Evolutionary conservation across 176 grass and related monocot genomes (phyloP).

Genomic region (Eragrostis nindensis): DNA sequence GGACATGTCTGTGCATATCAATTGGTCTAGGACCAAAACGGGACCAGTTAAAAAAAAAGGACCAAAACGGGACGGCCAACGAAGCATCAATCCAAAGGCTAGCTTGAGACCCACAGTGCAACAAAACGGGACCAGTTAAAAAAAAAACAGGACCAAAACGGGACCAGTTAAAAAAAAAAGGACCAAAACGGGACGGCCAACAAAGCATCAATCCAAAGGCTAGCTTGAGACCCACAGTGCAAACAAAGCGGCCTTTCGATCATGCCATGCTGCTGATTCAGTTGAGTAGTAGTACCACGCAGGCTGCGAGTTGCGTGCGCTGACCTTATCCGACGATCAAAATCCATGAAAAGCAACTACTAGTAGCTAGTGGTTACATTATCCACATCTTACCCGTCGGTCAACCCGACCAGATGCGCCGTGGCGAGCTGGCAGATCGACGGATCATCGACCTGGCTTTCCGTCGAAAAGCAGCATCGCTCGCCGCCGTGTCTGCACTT

Average conservation of each 20-base stretch:
- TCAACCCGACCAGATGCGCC: neutral
- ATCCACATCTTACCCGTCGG: neutral
- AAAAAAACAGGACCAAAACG: too few species aligned
- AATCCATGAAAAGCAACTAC: neutral
- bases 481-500: neutral
- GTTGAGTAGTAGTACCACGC: neutral
- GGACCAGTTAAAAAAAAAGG: too few species aligned
- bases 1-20: neutral
- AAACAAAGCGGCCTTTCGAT: neutral
- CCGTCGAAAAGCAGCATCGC: neutral
- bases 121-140: too few species aligned
- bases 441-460: neutral
- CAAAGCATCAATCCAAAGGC: neutral
- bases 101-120: too few species aligned
- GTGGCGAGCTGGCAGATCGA: constrained; percentile 1
- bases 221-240: neutral
- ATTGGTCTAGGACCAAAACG: neutral
- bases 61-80: too few species aligned
- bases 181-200: neutral
- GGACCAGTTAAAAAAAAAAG: too few species aligned
- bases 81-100: too few species aligned
- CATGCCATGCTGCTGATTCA: neutral
- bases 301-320: neutral
- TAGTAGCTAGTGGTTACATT: neutral
- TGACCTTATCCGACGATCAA: neutral